phyloP scores from a whole-genome alignment of 257 asterid genomes.

The Solanum etuberosum region DNA sequence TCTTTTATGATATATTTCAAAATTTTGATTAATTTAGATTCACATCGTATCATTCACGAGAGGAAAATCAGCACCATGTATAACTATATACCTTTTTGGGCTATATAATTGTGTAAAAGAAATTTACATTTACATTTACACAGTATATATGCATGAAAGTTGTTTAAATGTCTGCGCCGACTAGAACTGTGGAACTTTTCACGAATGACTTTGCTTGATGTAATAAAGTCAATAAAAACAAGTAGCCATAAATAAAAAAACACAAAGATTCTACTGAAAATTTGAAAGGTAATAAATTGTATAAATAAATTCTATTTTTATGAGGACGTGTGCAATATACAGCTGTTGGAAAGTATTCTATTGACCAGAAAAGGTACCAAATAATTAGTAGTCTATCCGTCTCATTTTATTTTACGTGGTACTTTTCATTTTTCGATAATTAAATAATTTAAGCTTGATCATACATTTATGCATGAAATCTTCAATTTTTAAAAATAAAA shows the following conservation, averaged over 20 bases:
- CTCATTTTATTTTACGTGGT: too few relatives aligned
- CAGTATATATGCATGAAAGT: background rate
- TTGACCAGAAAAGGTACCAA: background rate
- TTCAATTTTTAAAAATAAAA: too few relatives aligned
- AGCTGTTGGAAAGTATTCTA: background rate
- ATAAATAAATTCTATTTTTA: background rate
- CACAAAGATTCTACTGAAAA: background rate
- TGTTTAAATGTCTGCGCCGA: background rate
- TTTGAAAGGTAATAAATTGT: background rate
- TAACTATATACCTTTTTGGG: background rate
- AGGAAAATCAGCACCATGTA: background rate
- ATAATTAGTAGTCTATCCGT: background rate
- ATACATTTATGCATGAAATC: too few relatives aligned
- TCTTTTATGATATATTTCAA: rapidly evolving
- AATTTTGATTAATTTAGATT: background rate
- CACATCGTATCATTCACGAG: rapidly evolving
- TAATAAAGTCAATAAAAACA: background rate
- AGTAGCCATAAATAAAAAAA: background rate
- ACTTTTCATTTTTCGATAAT: rapidly evolving
- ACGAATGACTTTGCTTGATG: background rate
- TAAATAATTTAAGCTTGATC: too few relatives aligned
- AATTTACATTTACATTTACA: background rate
- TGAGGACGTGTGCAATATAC: background rate
- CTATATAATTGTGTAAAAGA: background rate
- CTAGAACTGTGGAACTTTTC: background rate